phyloP scores from a whole-genome alignment of 768 basidiomycete species.

The Naganishia antarctica region DNA sequence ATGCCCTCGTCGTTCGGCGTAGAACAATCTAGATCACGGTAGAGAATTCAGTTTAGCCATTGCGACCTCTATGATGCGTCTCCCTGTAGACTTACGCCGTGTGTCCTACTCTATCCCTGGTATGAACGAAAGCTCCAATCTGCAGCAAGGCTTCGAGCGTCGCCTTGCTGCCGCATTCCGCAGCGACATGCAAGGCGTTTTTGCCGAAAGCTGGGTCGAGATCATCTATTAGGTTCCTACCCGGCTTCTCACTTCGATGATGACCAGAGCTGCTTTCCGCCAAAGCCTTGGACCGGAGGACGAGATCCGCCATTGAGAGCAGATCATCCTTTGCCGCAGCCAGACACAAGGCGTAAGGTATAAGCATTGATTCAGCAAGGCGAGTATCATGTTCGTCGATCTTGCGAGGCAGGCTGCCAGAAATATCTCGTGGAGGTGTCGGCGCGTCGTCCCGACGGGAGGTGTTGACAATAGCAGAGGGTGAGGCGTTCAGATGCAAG shows the following conservation, averaged over 20 bases:
- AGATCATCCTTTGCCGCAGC: constrained; percentile 68
- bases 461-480: constrained; percentile 3
- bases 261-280: constrained; percentile 20
- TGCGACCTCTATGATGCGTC: too few relatives aligned
- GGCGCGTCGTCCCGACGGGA: constrained; percentile 11
- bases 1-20: constrained; percentile 74
- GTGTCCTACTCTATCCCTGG: constrained; percentile 72
- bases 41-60: background rate
- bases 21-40: constrained; percentile 20
- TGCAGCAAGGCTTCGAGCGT: constrained; percentile 57
- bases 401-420: constrained; percentile 48
- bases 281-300: constrained; percentile 43
- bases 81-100: constrained; percentile 50
- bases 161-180: constrained; percentile 59
- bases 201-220: constrained; percentile 66
- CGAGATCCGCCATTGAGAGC: constrained; percentile 49
- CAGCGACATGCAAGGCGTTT: constrained; percentile 73
- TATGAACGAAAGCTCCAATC: constrained; percentile 74
- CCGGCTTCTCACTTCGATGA: background rate
- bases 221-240: constrained; percentile 56
- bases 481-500: constrained; percentile 50
- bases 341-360: constrained; percentile 73
- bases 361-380: constrained; percentile 63
- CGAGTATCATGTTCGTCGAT: constrained; percentile 56
- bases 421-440: constrained; percentile 34